Percentiles rank a stretch among this genome's conserved stretches.
These are phyloP conservation scores for Pseudocercospora pini-densiflorae DNA, from an alignment of 2,329 filamentous ascomycete genomes.

Conservation along the genomic window DNA sequence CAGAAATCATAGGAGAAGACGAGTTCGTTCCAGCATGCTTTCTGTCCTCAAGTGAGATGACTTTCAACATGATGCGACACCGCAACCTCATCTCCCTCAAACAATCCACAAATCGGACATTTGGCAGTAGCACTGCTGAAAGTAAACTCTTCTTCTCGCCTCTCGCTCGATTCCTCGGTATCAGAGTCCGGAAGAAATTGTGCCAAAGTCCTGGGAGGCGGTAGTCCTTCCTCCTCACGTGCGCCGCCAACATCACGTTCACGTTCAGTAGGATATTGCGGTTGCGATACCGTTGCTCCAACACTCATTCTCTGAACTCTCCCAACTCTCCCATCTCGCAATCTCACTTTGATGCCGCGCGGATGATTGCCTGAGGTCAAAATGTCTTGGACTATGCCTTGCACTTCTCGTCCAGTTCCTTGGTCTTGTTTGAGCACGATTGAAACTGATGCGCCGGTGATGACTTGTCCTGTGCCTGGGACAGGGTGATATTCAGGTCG, in stretches of 20 bases:
- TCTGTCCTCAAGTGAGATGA: conserved; percentile 42
- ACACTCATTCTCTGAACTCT: conserved; percentile 68
- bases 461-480: conserved; percentile 51
- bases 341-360: conserved; percentile 69
- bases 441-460: conserved; percentile 67
- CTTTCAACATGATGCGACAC: conserved; percentile 69
- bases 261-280: background rate
- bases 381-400: conserved; percentile 68
- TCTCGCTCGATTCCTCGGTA: background rate
- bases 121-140: conserved; percentile 38
- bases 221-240: conserved; percentile 13
- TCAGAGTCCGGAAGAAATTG: conserved; percentile 31
- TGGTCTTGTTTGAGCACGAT: conserved; percentile 80
- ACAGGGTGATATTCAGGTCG: conserved; percentile 27
- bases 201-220: conserved; percentile 35
- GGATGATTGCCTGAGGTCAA: conserved; percentile 76
- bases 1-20: background rate
- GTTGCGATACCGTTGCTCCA: background rate
- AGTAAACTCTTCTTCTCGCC: conserved; percentile 20
- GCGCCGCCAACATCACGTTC: no score
- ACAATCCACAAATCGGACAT: conserved; percentile 69
- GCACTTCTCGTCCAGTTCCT: conserved; percentile 71
- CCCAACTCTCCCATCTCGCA: conserved; percentile 72
- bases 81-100: conserved; percentile 70
- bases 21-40: background rate